phyloP scores from a whole-genome alignment of 2,329 filamentous ascomycete genomes.

The Clathrospora elynae region DNA sequence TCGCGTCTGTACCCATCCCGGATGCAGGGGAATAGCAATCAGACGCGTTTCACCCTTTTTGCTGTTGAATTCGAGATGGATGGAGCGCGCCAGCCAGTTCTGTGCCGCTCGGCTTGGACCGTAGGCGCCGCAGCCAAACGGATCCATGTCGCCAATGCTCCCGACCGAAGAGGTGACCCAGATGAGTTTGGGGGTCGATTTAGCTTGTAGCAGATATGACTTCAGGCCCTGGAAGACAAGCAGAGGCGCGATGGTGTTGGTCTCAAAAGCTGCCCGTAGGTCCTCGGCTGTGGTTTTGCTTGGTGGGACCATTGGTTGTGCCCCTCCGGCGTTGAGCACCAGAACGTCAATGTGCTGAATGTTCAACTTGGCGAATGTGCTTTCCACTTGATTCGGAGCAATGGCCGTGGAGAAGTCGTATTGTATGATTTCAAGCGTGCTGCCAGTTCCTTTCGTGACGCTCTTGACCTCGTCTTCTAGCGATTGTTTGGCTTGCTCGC shows the following conservation, averaged over 20 bases:
- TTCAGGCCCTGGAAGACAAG: constrained; percentile 4
- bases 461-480: constrained; percentile 2
- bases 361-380: constrained; percentile 3
- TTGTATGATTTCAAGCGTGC: constrained; percentile 8
- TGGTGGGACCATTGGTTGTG: constrained; percentile 1
- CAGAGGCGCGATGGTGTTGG: constrained; percentile 3
- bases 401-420: constrained; percentile 7
- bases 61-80: constrained; percentile 6
- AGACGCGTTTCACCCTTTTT: background rate
- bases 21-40: constrained; percentile 6
- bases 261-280: background rate
- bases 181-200: background rate
- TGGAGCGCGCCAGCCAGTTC: constrained; percentile 6
- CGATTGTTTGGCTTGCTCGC: constrained; percentile 3
- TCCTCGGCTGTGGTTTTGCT: constrained; percentile 5
- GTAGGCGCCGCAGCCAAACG: constrained; percentile 4
- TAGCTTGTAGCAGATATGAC: constrained; percentile 1
- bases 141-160: constrained; percentile 4
- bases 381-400: background rate
- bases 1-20: constrained; percentile 7
- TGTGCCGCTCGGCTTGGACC: constrained; percentile 5
- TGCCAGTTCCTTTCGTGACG: constrained; percentile 3
- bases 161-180: constrained; percentile 1
- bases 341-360: constrained; percentile 3
- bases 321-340: constrained; percentile 1